Evolutionary conservation across 768 basidiomycete genomes (phyloP), one percentile per base, ranked within the genome.

Genomic region (Cytidiella melzeri): DNA sequence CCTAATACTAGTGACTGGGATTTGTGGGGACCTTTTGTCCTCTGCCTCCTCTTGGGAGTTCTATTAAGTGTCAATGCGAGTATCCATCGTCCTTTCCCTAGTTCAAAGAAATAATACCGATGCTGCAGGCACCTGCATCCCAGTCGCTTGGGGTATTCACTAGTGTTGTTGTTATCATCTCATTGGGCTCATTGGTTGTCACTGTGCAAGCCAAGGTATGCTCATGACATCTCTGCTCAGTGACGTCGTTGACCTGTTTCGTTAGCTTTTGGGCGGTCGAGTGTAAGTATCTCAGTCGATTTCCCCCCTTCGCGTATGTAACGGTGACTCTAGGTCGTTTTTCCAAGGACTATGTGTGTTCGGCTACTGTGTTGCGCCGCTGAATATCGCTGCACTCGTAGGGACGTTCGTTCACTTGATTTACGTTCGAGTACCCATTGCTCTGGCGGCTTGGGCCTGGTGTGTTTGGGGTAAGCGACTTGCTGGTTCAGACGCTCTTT

Each of bases 1-100:
- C n/a, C n/a, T n/a, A n/a, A n/a, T n/a, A n/a, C 15, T 61, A 92
- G 92, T 55, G 94, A 97, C 63, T 98, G 94, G 95, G 95, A 98
- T 67, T 75, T 98, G 21, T 98, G 95, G 95, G 94, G 94, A 3
- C 94, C 94, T 10, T 73, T 97, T 2, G 74, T 97, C 21, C 75
- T 93, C 36, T 91, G 86, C 57, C 73, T 94, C 47, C 64, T 79
- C 36, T 76, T 94, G 11, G 87, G 84, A 45, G 84, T 91, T 39
- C 84, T 93, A 74, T 77, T 95, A 18, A 92, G 89, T 61, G 69
- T 92, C 41, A 90, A 89, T 64, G 92, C 89, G 61, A 45, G 77
- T 56, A 57, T 19, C 40, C 4, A 2, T 21, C 19, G 34, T 36
- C 18, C 6, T 19, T 45, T 21, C 46, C 10, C 37, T 12, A 5